Base-by-base conservation (phyloP, 208 protist genomes). In the Wallacemonas sp. region DNA sequence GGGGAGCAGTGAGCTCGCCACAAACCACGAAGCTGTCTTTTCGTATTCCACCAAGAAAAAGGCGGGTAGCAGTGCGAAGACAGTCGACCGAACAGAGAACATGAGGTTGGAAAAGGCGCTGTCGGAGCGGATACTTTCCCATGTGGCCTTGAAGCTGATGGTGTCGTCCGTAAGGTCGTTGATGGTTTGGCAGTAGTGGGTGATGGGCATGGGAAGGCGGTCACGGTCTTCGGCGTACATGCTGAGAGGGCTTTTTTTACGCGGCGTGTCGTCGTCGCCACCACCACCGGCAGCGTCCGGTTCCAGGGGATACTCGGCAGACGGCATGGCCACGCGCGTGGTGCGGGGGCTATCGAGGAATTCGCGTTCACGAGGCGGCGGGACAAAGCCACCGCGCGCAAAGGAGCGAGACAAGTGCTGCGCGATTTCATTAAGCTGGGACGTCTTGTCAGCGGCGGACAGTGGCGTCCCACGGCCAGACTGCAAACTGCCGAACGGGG, bases 11-110 rank as follows among this genome's bases (percentile, higher is more conserved):
- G 44, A 30, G 9, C 74, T 57, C 36, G 68, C 65, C 8, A 62
- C 70, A 44, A 80, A 79, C 37, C 50, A 78, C 4, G 65, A 52
- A 21, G 62, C 67, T 29, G 74, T 79, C 30, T 71, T 48, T 1
- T 67, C 36, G 45, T 81, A 69, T 55, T 72, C 38, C 12, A 60
- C 33, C 8, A 89, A 65, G 15, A 81, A 17, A 39, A 82, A 81
- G 22, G 73, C 62, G 3, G 83, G 83, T 10, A 86, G 57, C 0
- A 75, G 65, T 4, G 67, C 66, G 41, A 89, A 71, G 32, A 78
- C 24, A 3, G 76, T 86, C 27, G 71, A 68, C 30, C 83, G 83
- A 22, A 89, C 52, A 32, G 69, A 37, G 32, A 82, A 72, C 57
- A 84, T 48, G 22, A 71, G 45, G 57, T 79, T 77, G 21, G 55